phyloP scores from a whole-genome alignment of 179 eudicot species.

The Silene coronaria region DNA sequence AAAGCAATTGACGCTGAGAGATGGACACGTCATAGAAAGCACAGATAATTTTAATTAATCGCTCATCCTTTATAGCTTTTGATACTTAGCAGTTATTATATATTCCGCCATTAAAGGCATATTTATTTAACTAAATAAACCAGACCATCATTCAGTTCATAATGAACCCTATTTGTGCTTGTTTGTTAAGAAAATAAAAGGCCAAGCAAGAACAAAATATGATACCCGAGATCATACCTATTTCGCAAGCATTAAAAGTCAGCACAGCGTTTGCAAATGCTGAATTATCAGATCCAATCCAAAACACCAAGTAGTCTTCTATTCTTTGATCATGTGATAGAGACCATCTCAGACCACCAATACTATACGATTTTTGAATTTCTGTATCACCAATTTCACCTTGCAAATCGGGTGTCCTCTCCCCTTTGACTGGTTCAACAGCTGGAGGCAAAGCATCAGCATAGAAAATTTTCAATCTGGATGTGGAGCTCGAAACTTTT shows the following conservation, averaged over 20 bases:
- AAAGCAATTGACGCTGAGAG: no score
- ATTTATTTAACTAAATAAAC: no score
- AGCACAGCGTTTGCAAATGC: conserved; percentile 79
- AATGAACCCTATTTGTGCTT: no score
- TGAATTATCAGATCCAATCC: conserved; percentile 78
- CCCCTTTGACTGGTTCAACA: conserved; percentile 43
- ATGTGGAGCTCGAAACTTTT: conserved; percentile 25
- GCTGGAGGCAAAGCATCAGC: conserved; percentile 56
- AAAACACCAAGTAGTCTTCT: conserved; percentile 67
- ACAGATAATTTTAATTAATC: no score
- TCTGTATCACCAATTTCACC: conserved; percentile 27
- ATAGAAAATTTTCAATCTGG: conserved; percentile 34
- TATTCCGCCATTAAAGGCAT: no score
- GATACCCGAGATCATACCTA: conserved; percentile 39
- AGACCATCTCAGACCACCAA: conserved; percentile 78
- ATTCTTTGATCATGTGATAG: conserved; percentile 45
- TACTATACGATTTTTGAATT: conserved; percentile 32
- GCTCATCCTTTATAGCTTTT: no score
- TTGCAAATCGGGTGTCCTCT: conserved; percentile 25
- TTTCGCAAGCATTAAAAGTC: conserved; percentile 84
- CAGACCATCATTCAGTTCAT: no score
- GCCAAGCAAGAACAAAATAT: neutral
- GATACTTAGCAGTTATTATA: no score
- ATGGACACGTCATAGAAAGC: no score
- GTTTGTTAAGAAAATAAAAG: neutral